Evolutionary conservation across 805 yeast genomes (phyloP).

Genomic region (Hermanozyma aechmeae): DNA sequence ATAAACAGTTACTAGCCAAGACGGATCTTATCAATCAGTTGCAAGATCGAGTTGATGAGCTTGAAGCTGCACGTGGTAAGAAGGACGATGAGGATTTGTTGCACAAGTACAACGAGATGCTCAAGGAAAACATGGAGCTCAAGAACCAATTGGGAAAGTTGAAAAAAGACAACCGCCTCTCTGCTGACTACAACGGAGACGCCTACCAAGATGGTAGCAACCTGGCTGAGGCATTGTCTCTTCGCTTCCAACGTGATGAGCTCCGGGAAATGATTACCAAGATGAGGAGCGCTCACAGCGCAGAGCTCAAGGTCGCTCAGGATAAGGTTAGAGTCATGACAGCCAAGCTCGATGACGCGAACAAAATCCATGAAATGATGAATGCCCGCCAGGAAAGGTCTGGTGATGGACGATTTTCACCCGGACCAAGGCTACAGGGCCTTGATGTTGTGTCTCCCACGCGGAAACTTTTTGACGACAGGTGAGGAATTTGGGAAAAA

Average conservation of each 20-base stretch:
- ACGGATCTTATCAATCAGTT: constrained; percentile 40
- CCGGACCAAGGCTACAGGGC: too few species aligned
- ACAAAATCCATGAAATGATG: constrained; percentile 23
- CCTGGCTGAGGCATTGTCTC: too few species aligned
- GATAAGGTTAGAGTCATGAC: constrained; percentile 28
- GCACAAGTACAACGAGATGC: constrained; percentile 29
- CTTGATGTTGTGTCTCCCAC: too few species aligned
- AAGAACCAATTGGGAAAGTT: too few species aligned
- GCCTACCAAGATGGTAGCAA: too few species aligned
- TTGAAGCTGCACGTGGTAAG: constrained; percentile 10
- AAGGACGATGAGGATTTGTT: constrained; percentile 26
- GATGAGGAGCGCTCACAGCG: constrained; percentile 24
- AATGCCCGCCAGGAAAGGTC: too few species aligned
- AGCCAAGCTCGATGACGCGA: constrained; percentile 18
- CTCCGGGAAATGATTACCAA: constrained; percentile 30
- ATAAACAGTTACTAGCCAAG: constrained; percentile 36
- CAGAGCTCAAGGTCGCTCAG: constrained; percentile 24
- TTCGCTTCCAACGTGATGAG: constrained; percentile 28
- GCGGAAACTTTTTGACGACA: too few species aligned
- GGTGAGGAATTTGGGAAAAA: too few species aligned
- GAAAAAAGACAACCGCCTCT: too few species aligned
- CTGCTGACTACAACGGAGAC: too few species aligned
- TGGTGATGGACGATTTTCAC: too few species aligned
- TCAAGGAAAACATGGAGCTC: constrained; percentile 32
- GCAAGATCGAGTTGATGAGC: constrained; percentile 35